Evolutionary conservation across 306 rosid species (phyloP), one percentile per base, ranked within the genome.

Genomic region (Cucurbita argyrosperma): DNA sequence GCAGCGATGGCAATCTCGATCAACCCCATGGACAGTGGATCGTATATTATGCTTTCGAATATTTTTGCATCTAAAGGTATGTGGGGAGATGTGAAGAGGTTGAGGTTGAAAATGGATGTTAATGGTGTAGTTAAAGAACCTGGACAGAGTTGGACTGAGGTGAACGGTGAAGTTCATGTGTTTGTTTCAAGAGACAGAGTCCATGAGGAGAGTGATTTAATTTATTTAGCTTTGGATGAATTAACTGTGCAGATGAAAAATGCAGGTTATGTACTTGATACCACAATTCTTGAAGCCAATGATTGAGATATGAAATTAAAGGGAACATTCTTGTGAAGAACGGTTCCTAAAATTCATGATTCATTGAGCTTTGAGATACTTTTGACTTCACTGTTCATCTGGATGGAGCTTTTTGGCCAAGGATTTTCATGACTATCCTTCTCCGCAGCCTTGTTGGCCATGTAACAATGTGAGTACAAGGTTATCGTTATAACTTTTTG

Each of bases 11-110:
- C 98, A 73, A 83, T 92, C 81, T 73, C 83, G 10, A 78, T 82
- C 64, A 90, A 92, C 72, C 91, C 96, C 55, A 5, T 55, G 18
- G 98, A 92, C 77, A 87, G 96, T 76, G 96, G 96, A 79, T 85
- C 96, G 5, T 92, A 92, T 68, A 76, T 81, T 47, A 76, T 92
- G 71, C 96, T 92, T 80, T 88, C 98, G 35, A 90, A 90, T 80
- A 87, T 92, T 74, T 92, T 78, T 85, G 98, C 96, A 68, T 86
- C 98, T 11, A 87, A 87, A 83, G 91, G 93, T 26, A 87, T 88
- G 96, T 90, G 98, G 98, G 78, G 8, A 73, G 84, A 88, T 83
- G 98, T 82, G 19, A 87, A 71, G 65, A 84, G 67, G 82, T 78
- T 92, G 53, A 87, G 96, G 81, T 81, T 76, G 65, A 85, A 78